Conservation (phyloP, 768 basidiomycete genomes). For the Russula olivacea region DNA sequence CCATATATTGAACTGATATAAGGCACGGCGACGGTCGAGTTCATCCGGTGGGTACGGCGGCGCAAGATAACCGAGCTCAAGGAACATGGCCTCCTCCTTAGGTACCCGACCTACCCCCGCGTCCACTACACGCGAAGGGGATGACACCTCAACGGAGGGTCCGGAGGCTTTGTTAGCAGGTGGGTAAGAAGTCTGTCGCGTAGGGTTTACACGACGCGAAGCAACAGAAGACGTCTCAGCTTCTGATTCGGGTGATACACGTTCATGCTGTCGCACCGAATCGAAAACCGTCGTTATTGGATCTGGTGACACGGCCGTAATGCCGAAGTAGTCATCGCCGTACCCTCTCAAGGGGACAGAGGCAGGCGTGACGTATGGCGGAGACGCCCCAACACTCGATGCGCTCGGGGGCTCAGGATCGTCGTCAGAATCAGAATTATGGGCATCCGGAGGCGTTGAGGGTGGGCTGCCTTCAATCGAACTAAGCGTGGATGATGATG, state of each 20-base stretch:
- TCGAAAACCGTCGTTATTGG: neutral
- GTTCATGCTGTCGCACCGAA: constrained; percentile 24
- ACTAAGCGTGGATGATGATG: constrained; percentile 21
- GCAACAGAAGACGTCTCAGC: constrained; percentile 41
- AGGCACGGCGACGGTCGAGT: constrained; percentile 68
- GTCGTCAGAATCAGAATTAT: neutral
- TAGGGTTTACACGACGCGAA: constrained; percentile 48
- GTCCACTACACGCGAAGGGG: constrained; percentile 26
- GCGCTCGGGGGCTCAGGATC: constrained; percentile 7
- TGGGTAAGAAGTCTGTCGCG: constrained; percentile 61
- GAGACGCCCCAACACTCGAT: constrained; percentile 23
- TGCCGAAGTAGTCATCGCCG: constrained; percentile 32
- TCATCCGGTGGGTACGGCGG: constrained; percentile 86
- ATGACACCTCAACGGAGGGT: constrained; percentile 16
- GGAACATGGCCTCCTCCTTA: constrained; percentile 65
- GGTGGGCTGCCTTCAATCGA: constrained; percentile 31
- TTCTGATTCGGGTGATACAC: constrained; percentile 31
- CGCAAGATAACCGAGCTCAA: constrained; percentile 59
- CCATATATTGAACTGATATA: constrained; percentile 93
- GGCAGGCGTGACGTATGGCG: constrained; percentile 29
- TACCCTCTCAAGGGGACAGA: constrained; percentile 25
- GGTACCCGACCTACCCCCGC: constrained; percentile 44
- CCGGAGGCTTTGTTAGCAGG: constrained; percentile 37
- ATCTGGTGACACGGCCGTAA: constrained; percentile 4
- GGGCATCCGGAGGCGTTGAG: constrained; percentile 18